Evolutionary conservation across 768 basidiomycete species (phyloP), one percentile per base, ranked within the genome.

Genomic region (Lactarius hatsudake): DNA sequence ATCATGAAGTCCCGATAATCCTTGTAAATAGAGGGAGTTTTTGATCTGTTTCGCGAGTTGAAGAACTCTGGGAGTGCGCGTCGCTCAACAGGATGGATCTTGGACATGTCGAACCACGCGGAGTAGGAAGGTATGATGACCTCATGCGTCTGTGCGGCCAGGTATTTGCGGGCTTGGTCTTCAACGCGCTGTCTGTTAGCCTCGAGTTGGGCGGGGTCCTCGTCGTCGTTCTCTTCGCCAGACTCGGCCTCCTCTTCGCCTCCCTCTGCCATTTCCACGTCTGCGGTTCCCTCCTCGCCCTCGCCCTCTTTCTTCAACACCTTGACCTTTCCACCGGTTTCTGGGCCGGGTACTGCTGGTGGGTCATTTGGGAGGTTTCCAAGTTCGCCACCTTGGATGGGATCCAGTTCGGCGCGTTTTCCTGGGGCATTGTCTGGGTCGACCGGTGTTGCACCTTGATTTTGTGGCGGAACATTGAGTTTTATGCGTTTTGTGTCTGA

Each of bases 1-100:
- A 99, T 87, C 96, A 99, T 99, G 72, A 99, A 99, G 82, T 99
- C 96, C 67, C 97, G 88, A 74, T 99, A 99, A 76, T 99, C 96
- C 77, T 98, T 98, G 82, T 98, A 99, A 69, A 98, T 94, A 23
- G 92, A 83, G 0, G 97, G 96, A 1, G 96, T 97, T 80, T 99
- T 99, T 69, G 89, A 91, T 64, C 96, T 80, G 77, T 98, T 98
- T 62, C 94, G 84, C 55, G 91, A 92, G 76, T 94, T 95, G 86
- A 99, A 99, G 83, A 98, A 99, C 78, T 99, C 97, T 40, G 97
- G 97, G 34, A 99, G 81, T 0, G 94, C 91, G 70, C 93, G 87
- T 56, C 88, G 86, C 78, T 99, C 97, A 68, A 98, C 90, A 12
- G 91, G 86, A 73, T 97, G 93, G 64, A 99, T 90, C 75, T 91